phyloP scores from a whole-genome alignment of 805 yeast species.

The Teunomyces barrocoloradensis region DNA sequence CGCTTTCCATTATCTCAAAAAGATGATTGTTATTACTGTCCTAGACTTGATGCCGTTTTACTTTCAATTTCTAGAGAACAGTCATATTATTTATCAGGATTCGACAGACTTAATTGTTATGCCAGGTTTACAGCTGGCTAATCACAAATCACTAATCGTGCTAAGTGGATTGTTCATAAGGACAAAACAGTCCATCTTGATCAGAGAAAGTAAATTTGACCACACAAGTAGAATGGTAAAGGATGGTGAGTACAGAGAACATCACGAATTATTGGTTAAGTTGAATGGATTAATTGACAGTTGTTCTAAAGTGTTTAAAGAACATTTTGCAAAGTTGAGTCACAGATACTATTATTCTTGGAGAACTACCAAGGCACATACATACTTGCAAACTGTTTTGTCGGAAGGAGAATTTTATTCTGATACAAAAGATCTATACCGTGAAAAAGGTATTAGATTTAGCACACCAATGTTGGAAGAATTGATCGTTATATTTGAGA shows the following conservation, averaged over 20 bases:
- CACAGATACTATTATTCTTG: slow-evolving; percentile 64
- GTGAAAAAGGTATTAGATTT: slow-evolving; percentile 10
- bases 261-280: slow-evolving; percentile 3
- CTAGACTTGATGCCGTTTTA: slow-evolving; percentile 14
- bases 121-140: slow-evolving; percentile 17
- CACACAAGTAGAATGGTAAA: slow-evolving; percentile 19
- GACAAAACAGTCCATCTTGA: slow-evolving; percentile 5
- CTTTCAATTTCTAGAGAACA: slow-evolving; percentile 13
- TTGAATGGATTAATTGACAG: slow-evolving; percentile 1
- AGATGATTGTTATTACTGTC: slow-evolving; percentile 24
- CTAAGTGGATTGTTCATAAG: slow-evolving; percentile 9
- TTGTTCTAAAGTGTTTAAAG: slow-evolving; percentile 5
- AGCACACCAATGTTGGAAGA: slow-evolving; percentile 20
- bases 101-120: slow-evolving; percentile 17
- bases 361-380: slow-evolving; percentile 61
- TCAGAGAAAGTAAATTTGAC: slow-evolving; percentile 5
- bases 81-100: slow-evolving; percentile 8
- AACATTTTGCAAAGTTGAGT: slow-evolving; percentile 38
- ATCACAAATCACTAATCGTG: slow-evolving; percentile 17
- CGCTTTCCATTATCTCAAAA: slow-evolving; percentile 37
- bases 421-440: not conserved
- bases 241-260: slow-evolving; percentile 17
- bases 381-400: slow-evolving; percentile 36
- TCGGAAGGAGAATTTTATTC: slow-evolving; percentile 26
- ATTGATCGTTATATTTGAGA: slow-evolving; percentile 20